Evolutionary conservation across 2,329 filamentous ascomycete species (phyloP).

Genomic region (Gaeumannomyces sp.): DNA sequence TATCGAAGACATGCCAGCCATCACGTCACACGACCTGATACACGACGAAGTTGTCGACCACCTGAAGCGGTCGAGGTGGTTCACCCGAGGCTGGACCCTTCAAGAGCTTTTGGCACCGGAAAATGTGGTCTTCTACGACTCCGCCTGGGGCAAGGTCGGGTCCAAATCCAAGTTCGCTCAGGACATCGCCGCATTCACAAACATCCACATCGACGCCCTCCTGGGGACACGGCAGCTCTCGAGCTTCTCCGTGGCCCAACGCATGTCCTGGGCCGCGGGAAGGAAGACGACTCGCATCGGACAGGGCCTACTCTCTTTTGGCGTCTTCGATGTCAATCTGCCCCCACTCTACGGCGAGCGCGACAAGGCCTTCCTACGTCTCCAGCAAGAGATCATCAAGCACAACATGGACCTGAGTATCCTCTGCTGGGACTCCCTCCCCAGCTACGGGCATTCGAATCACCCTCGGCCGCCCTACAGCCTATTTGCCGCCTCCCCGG

Average conservation of each 20-base stretch:
- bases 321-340: conserved; percentile 22
- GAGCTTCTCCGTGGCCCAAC: conserved; percentile 14
- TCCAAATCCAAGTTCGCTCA: conserved; percentile 8
- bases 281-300: conserved; percentile 16
- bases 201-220: conserved; percentile 18
- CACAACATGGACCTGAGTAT: conserved; percentile 16
- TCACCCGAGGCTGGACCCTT: conserved; percentile 9
- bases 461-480: background rate
- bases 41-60: background rate
- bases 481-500: background rate
- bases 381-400: conserved; percentile 21
- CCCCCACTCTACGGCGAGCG: conserved; percentile 23
- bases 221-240: conserved; percentile 2
- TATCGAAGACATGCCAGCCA: conserved; percentile 7
- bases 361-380: conserved; percentile 16
- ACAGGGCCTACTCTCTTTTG: conserved; percentile 22
- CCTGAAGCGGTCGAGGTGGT: conserved; percentile 4
- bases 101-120: conserved; percentile 7
- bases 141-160: conserved; percentile 22
- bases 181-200: conserved; percentile 16
- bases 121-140: conserved; percentile 13
- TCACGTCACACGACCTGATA: background rate
- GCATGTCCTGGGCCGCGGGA: conserved; percentile 22
- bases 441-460: background rate
- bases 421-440: conserved; percentile 17